Conservation (phyloP, 768 basidiomycete species). For the Tricholoma bakamatsutake region DNA sequence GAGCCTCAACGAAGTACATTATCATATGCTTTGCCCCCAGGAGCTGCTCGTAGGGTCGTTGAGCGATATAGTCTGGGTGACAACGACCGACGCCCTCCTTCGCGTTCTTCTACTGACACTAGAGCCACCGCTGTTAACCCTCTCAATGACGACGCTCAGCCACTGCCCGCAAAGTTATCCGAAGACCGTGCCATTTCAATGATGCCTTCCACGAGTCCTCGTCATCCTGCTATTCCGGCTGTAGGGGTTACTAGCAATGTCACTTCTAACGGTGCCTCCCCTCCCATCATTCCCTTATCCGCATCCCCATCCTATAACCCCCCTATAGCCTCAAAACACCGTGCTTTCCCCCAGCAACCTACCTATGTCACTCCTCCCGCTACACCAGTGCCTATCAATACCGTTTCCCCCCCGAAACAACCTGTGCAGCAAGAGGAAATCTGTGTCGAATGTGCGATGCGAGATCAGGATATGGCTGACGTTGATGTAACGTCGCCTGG, state of each 20-base stretch:
- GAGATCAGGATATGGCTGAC: conserved; percentile 97
- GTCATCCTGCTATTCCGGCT: conserved; percentile 34
- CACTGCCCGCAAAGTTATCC: conserved; percentile 15
- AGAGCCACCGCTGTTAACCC: conserved; percentile 25
- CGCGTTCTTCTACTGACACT: conserved; percentile 30
- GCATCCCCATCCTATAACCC: conserved; percentile 56
- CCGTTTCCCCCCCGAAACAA: conserved; percentile 52
- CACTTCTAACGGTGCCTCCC: background rate
- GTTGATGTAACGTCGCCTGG: conserved; percentile 84
- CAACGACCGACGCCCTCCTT: conserved; percentile 26
- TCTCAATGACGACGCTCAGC: conserved; percentile 19
- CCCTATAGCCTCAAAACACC: conserved; percentile 60
- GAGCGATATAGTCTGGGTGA: conserved; percentile 53
- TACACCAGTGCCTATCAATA: conserved; percentile 52
- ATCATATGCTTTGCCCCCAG: conserved; percentile 41
- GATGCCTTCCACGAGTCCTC: conserved; percentile 35
- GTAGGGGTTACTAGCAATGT: conserved; percentile 26
- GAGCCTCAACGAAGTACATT: conserved; percentile 33
- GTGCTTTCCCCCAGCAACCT: conserved; percentile 70
- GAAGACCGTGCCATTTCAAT: conserved; percentile 17
- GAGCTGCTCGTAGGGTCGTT: conserved; percentile 38
- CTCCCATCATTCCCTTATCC: conserved; percentile 53
- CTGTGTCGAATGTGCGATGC: conserved; percentile 97
- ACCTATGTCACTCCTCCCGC: conserved; percentile 59
- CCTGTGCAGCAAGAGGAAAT: conserved; percentile 73